phyloP scores from a whole-genome alignment of 2,329 filamentous ascomycete genomes.

The Ceratocystis diversiconidia region DNA sequence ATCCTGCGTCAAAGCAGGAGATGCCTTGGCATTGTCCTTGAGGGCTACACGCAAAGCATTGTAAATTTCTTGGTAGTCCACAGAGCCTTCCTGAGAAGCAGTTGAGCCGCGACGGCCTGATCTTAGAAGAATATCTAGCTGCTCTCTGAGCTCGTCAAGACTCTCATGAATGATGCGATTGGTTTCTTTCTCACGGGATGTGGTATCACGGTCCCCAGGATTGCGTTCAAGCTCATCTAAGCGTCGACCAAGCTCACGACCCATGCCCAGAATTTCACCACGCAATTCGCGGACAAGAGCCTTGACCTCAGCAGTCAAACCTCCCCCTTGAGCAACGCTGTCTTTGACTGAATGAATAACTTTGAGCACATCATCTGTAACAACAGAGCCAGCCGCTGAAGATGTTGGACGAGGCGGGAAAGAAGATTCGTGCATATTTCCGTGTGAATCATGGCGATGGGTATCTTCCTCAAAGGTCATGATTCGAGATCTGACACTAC shows the following conservation, averaged over 20 bases:
- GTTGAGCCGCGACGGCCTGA: slow-evolving; percentile 58
- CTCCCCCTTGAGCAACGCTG: slow-evolving; percentile 75
- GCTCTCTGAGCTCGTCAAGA: slow-evolving; percentile 66
- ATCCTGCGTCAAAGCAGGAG: slow-evolving; percentile 50
- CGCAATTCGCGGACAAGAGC: slow-evolving; percentile 76
- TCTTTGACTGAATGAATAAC: slow-evolving; percentile 80
- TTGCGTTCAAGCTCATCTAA: slow-evolving; percentile 50
- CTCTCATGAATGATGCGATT: slow-evolving; percentile 66
- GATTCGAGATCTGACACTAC: slow-evolving; percentile 21
- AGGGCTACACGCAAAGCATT: slow-evolving; percentile 66
- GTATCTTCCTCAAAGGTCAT: slow-evolving; percentile 29
- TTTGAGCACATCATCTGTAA: slow-evolving; percentile 67
- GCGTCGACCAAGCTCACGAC: slow-evolving; percentile 72
- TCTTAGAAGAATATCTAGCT: slow-evolving; percentile 65
- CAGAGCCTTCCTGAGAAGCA: slow-evolving; percentile 42
- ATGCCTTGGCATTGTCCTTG: slow-evolving; percentile 39
- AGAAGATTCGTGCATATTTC: slow-evolving; percentile 6
- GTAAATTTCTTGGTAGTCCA: slow-evolving; percentile 77
- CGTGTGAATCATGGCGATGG: slow-evolving; percentile 20
- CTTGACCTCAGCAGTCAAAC: slow-evolving; percentile 84
- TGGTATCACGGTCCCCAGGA: neutral
- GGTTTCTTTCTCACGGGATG: slow-evolving; percentile 28
- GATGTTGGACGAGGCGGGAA: slow-evolving; percentile 17
- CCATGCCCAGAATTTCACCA: slow-evolving; percentile 89
- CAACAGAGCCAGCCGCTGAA: slow-evolving; percentile 29